Conservation (phyloP, 129 eudicot genomes). For the Arctium lappa region DNA sequence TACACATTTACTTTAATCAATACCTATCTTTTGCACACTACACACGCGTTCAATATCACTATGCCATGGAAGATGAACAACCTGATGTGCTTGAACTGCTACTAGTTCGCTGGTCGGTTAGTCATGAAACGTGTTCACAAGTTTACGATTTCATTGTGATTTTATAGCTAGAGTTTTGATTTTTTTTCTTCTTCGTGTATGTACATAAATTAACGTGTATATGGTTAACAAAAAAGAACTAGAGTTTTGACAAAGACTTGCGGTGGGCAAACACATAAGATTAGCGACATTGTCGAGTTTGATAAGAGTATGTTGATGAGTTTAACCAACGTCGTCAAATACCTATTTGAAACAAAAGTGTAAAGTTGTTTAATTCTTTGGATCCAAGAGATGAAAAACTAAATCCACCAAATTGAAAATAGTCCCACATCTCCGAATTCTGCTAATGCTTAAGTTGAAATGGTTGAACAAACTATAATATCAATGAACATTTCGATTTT, state of each 20-base stretch:
- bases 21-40: not conserved
- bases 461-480: too few relatives aligned
- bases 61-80: constrained; percentile 61
- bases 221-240: constrained; percentile 47
- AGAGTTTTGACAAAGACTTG: constrained; percentile 49
- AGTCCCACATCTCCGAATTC: too few relatives aligned
- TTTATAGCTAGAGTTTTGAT: constrained; percentile 6
- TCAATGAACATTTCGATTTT: too few relatives aligned
- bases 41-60: constrained; percentile 3
- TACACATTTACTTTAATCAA: not conserved
- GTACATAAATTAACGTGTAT: not conserved
- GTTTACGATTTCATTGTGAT: not conserved
- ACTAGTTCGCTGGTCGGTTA: constrained; percentile 53
- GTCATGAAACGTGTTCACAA: constrained; percentile 1
- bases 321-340: constrained; percentile 48
- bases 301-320: constrained; percentile 58
- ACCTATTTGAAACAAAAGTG: constrained; percentile 5
- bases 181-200: not conserved
- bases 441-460: too few relatives aligned
- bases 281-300: constrained; percentile 23
- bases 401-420: too few relatives aligned
- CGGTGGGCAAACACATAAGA: constrained; percentile 25
- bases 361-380: too few relatives aligned
- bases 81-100: constrained; percentile 30
- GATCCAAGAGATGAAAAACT: too few relatives aligned